Percentiles rank a stretch among this genome's conserved stretches.
Conservation (phyloP, 768 basidiomycete genomes). For the Leccinum subtestaceum region DNA sequence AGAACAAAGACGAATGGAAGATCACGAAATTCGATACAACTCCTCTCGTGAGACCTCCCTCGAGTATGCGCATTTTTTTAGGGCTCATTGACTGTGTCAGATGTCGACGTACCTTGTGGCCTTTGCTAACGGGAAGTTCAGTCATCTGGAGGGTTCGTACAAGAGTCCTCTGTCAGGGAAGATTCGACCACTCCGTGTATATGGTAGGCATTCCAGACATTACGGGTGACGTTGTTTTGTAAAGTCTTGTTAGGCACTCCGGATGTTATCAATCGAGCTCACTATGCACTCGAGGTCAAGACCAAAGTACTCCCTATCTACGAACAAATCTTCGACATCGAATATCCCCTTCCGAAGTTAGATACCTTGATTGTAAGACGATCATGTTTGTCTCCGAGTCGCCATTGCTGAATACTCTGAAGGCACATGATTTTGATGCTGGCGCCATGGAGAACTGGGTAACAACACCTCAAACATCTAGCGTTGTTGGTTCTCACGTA, state of each 20-base stretch:
- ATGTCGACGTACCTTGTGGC: slow-evolving; percentile 92
- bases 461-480: background rate
- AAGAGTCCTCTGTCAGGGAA: slow-evolving; percentile 77
- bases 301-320: slow-evolving; percentile 81
- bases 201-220: slow-evolving; percentile 46
- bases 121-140: slow-evolving; percentile 79
- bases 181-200: slow-evolving; percentile 79
- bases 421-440: slow-evolving; percentile 86
- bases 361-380: slow-evolving; percentile 79
- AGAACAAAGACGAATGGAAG: slow-evolving; percentile 58
- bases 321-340: slow-evolving; percentile 88
- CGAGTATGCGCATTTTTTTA: background rate
- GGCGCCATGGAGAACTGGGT: slow-evolving; percentile 95
- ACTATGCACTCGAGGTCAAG: slow-evolving; percentile 88
- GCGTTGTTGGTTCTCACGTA: slow-evolving; percentile 1
- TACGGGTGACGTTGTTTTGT: background rate
- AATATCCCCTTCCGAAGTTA: slow-evolving; percentile 90
- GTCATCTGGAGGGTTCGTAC: slow-evolving; percentile 70
- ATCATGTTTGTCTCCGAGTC: background rate
- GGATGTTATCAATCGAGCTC: slow-evolving; percentile 78
- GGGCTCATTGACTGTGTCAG: slow-evolving; percentile 16
- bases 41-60: slow-evolving; percentile 49
- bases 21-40: slow-evolving; percentile 78
- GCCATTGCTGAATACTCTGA: slow-evolving; percentile 1
- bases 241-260: slow-evolving; percentile 55